Evolutionary conservation across 169 alveolate genomes (phyloP).

Genomic region (Babesia sp.): DNA sequence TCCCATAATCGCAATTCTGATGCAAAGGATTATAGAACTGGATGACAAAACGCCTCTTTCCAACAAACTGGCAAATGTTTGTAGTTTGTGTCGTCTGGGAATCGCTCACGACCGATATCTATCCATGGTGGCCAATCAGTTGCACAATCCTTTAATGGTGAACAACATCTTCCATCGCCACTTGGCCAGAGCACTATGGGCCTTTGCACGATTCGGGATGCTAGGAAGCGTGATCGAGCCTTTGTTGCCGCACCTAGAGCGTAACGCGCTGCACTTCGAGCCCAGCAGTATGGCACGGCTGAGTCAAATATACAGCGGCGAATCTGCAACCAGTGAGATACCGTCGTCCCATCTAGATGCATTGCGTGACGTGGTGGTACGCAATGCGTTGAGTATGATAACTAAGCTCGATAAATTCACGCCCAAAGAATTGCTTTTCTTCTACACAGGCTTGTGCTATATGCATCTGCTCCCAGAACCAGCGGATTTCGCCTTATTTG

Average conservation of each 20-base stretch:
- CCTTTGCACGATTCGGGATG: constrained; percentile 40
- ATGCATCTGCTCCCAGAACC: constrained; percentile 44
- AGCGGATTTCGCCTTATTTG: constrained; percentile 10
- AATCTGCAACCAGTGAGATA: not conserved
- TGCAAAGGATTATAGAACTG: constrained; percentile 44
- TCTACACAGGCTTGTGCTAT: constrained; percentile 31
- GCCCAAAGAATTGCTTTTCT: constrained; percentile 53
- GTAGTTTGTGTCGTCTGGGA: constrained; percentile 60
- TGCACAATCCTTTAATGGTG: constrained; percentile 40
- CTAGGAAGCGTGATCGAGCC: constrained; percentile 29
- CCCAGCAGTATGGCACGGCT: constrained; percentile 54
- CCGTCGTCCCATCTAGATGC: not conserved
- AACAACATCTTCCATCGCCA: constrained; percentile 63
- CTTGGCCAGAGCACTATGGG: constrained; percentile 60
- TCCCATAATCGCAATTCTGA: constrained; percentile 60
- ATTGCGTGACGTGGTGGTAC: constrained; percentile 24
- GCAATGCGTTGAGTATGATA: constrained; percentile 18
- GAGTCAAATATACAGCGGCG: constrained; percentile 32
- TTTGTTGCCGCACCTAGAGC: constrained; percentile 53
- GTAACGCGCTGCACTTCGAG: constrained; percentile 43
- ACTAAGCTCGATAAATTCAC: constrained; percentile 20
- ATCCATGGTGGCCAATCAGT: constrained; percentile 13
- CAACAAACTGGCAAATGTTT: constrained; percentile 52
- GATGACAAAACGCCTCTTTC: constrained; percentile 48
- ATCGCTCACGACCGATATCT: constrained; percentile 39